Evolutionary conservation across 108 stramenopile species (phyloP), one percentile per base, ranked within the genome.

Genomic region (Aurantiochytrium sp.): DNA sequence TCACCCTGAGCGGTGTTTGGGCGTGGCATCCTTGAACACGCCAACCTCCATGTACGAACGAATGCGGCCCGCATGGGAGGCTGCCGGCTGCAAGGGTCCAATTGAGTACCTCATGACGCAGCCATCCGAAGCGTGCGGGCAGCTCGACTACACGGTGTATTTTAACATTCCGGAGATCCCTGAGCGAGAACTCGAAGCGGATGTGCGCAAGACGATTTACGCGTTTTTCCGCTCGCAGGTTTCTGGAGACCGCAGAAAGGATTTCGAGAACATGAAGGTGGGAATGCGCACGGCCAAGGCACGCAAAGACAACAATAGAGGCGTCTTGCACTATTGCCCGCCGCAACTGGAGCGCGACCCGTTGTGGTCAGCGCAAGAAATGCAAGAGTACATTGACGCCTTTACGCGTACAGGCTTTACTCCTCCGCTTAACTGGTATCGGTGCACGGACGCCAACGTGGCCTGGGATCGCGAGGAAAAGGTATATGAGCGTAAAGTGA

Each of bases 141-240:
- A 83, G 76, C 45, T 83, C n/a, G 76, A 83, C 76, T 83, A 83
- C 76, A n/a, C 45, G 6, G 76, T 83, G 18, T 83, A 83, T 4
- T 83, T 83, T 35, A 83, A 53, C 28, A n/a, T n/a, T 12, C 76
- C 76, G 19, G 51, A 83, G 2, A 47, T 83, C 28, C 49, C 76
- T 6, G 49, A 83, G 76, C 12, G 28, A 23, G 76, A 83, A 23
- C 51, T 83, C 25, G 76, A 83, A 23, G 28, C 49, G 10, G 76
- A 83, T 45, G 51, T 83, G 25, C 45, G 49, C 23, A 47, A 28
- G n/a, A 83, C 76, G 6, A 35, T 83, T 35, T 4, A 83, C 76
- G 51, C 49, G 2, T 83, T 83, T 45, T 83, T 83, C 51, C 6
- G 76, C 18, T 83, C 76, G 25, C 76, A 83, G 76, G 76, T 83